These are phyloP conservation scores for Podospora anserina DNA, from an alignment of 495 filamentous ascomycete genomes.

Conservation along the genomic window DNA sequence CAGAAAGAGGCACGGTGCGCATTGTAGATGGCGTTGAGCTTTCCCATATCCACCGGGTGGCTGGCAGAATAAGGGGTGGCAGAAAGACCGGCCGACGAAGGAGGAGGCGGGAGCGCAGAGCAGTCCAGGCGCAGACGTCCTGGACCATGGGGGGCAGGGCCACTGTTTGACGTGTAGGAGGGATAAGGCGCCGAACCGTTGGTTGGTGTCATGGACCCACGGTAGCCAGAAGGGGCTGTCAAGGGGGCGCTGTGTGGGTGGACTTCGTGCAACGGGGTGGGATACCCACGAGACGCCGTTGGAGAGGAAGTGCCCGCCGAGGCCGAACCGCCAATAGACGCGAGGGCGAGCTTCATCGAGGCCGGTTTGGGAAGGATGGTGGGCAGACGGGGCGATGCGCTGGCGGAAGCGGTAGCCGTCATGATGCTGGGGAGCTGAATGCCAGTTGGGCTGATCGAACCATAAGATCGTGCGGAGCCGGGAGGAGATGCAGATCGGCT, in stretches of 20 bases:
- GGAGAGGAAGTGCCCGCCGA: constrained; percentile 31
- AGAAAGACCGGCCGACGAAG: constrained; percentile 29
- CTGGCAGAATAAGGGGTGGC: constrained; percentile 21
- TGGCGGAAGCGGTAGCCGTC: constrained; percentile 30
- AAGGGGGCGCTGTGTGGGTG: constrained; percentile 31
- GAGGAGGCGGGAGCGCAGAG: constrained; percentile 39
- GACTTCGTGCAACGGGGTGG: constrained; percentile 36
- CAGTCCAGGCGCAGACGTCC: constrained; percentile 51
- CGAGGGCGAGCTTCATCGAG: constrained; percentile 44
- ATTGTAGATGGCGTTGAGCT: constrained; percentile 66
- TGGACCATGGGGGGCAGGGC: constrained; percentile 20
- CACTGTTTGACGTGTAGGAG: constrained; percentile 24
- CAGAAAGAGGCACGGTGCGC: constrained; percentile 69
- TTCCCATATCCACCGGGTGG: constrained; percentile 59
- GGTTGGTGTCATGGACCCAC: constrained; percentile 27
- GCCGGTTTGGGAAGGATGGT: constrained; percentile 60
- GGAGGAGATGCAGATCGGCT: constrained; percentile 41
- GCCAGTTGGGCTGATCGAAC: constrained; percentile 35
- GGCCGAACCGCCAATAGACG: constrained; percentile 18
- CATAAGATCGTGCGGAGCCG: constrained; percentile 36
- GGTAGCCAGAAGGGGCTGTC: constrained; percentile 31
- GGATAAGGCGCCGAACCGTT: constrained; percentile 24
- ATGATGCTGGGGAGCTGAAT: constrained; percentile 49
- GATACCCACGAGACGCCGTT: constrained; percentile 35
- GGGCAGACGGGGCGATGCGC: constrained; percentile 47